A percentile compares a stretch with the other conserved stretches of the same genome.
Evolutionary conservation across 331 rosid genomes (phyloP).

Genomic region (Quercus tomentella): DNA sequence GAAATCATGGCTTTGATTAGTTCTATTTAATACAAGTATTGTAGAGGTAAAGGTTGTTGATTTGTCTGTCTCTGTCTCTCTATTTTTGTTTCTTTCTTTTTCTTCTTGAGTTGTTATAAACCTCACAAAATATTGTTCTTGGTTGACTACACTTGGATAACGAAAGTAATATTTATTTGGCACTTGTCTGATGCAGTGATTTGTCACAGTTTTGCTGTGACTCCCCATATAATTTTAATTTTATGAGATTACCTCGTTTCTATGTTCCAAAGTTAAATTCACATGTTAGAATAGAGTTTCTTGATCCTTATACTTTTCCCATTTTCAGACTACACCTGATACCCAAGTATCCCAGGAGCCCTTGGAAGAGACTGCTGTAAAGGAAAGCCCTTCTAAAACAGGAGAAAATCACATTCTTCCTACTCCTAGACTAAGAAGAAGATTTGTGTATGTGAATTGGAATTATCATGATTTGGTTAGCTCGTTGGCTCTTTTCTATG

Average conservation of each 20-base stretch:
- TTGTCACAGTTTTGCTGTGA: not conserved
- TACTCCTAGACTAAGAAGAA: conserved; percentile 76
- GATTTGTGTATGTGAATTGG: conserved; percentile 55
- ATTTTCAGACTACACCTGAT: conserved; percentile 35
- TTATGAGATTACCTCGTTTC: not conserved
- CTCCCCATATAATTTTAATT: not conserved
- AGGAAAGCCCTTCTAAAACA: conserved; percentile 39
- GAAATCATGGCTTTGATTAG: not conserved
- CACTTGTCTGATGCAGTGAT: not conserved
- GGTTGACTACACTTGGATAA: not conserved
- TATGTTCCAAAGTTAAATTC: not conserved
- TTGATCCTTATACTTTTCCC: conserved; percentile 13
- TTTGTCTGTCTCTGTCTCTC: not conserved
- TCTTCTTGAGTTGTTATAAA: not conserved
- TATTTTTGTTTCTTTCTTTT: not conserved
- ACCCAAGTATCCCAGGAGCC: conserved; percentile 41
- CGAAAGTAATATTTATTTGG: not conserved
- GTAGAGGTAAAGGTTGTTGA: not conserved
- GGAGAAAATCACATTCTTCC: conserved; percentile 38
- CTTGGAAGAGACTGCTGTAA: conserved; percentile 26
- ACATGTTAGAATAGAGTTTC: not conserved
- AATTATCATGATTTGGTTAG: not conserved
- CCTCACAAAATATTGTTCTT: not conserved
- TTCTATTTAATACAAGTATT: not conserved
- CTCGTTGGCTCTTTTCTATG: conserved; percentile 6